Evolutionary conservation across 2,329 filamentous ascomycete species (phyloP).

Genomic region (Ceratocystis huliohia): DNA sequence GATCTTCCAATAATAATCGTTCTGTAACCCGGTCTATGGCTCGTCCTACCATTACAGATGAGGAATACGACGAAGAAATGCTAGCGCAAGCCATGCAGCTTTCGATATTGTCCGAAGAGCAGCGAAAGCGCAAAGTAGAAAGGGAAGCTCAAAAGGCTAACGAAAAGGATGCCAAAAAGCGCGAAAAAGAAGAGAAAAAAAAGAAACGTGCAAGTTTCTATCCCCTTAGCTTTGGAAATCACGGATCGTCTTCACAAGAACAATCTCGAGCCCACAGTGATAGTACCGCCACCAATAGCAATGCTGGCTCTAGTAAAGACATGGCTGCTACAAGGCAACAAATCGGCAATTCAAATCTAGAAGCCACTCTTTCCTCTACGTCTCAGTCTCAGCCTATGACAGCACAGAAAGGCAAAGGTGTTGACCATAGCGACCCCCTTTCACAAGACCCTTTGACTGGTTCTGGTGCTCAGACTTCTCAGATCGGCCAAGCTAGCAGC

Average conservation of each 20-base stretch:
- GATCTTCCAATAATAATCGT: neutral
- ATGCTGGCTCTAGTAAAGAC: constrained; percentile 29
- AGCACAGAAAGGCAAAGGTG: constrained; percentile 53
- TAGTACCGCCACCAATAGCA: neutral
- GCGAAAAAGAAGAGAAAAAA: constrained; percentile 81
- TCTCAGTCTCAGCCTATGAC: constrained; percentile 23
- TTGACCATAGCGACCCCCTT: constrained; percentile 40
- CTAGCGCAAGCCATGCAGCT: constrained; percentile 91
- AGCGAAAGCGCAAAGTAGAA: constrained; percentile 73
- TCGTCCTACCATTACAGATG: constrained; percentile 33
- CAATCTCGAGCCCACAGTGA: neutral
- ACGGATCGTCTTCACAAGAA: constrained; percentile 14
- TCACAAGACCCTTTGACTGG: constrained; percentile 19
- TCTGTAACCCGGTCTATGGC: too few species aligned
- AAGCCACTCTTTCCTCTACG: constrained; percentile 31
- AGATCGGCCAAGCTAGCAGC: constrained; percentile 72
- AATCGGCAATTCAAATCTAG: constrained; percentile 44
- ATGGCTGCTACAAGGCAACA: constrained; percentile 32
- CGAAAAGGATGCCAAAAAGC: constrained; percentile 71
- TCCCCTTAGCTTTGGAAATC: constrained; percentile 33
- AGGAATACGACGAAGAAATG: constrained; percentile 96
- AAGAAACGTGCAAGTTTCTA: constrained; percentile 44
- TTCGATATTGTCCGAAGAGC: constrained; percentile 84
- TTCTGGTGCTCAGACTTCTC: constrained; percentile 35
- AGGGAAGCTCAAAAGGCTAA: constrained; percentile 63